Conservation (phyloP, 305 asterid genomes). For the Fraxinus angustifolia region DNA sequence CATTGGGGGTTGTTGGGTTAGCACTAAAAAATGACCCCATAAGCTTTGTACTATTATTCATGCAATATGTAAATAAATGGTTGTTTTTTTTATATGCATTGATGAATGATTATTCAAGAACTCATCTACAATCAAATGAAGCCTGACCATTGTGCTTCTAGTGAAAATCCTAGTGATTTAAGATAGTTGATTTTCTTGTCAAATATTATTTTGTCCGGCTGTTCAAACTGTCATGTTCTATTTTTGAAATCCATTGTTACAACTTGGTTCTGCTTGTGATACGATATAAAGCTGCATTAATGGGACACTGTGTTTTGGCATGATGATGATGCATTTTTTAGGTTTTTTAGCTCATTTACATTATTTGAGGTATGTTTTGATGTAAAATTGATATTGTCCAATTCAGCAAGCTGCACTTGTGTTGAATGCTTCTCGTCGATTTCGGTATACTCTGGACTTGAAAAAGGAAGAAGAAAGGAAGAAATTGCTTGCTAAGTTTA, state of each 20-base stretch:
- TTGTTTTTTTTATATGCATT: neutral
- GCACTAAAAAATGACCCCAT: neutral
- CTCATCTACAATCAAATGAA: neutral
- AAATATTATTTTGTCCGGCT: neutral
- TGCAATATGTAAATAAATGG: neutral
- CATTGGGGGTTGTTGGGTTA: neutral
- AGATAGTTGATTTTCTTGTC: neutral
- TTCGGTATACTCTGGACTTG: slow-evolving; percentile 88
- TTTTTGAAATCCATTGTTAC: neutral
- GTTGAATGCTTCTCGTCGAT: slow-evolving; percentile 87
- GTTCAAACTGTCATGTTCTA: neutral
- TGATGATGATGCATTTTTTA: neutral
- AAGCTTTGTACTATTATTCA: neutral
- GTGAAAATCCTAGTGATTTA: neutral
- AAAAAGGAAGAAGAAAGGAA: slow-evolving; percentile 90
- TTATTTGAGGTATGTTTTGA: neutral
- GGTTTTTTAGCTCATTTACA: neutral
- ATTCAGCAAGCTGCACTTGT: slow-evolving; percentile 96
- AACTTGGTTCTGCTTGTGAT: neutral
- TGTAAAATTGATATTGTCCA: slow-evolving; percentile 12
- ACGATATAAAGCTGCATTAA: neutral
- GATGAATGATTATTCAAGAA: neutral
- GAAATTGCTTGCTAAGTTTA: slow-evolving; percentile 61
- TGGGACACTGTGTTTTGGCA: neutral
- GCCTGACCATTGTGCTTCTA: neutral